Evolutionary conservation across 2,329 filamentous ascomycete species (phyloP), one percentile per base, ranked within the genome.

Genomic region (Aspergillus proliferans): DNA sequence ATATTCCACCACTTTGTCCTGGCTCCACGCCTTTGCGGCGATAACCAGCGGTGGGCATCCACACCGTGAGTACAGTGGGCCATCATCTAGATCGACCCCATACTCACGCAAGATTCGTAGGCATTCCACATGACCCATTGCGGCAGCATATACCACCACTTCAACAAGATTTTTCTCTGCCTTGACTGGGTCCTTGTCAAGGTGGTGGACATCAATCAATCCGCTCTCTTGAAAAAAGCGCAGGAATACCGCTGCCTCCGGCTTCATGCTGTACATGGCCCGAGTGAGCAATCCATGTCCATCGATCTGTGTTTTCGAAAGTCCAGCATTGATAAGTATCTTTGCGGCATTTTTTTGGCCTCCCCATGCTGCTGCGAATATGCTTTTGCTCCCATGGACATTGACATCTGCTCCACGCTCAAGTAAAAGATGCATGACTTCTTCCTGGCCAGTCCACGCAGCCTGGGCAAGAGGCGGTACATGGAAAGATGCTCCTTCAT

Each of bases 281-380:
- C 36, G 4, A 40, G n/a, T 40, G 39, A 42, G 39, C 19, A 42
- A 21, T 42, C 12, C 12, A 21, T 12, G 3, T 12, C 12, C 45
- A 28, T n/a, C 3, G 8, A 46, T 24, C 3, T 14, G 6, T 41
- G 18, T 7, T 6, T 46, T 26, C 14, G 12, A 8, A 15, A 46
- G 45, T 22, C 45, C 22, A 28, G 36, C 15, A 14, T 40, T 22
- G 12, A 46, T 6, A 21, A 46, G 45, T 19, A 40, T 38, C 18
- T 15, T 18, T 26, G 18, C 24, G 19, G 33, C 34, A 19, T 28
- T 38, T 10, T 19, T 18, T 14, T 46, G 45, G n/a, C 45, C 33
- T 22, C 33, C 45, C 45, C 34, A 46, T 15, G 45, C 45, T 39
- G 38, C 45, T 30, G 45, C 45, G 19, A 22, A 15, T 24, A 30